Evolutionary conservation across 306 rosid species (phyloP).

Genomic region (Cicer pinnatifidum): DNA sequence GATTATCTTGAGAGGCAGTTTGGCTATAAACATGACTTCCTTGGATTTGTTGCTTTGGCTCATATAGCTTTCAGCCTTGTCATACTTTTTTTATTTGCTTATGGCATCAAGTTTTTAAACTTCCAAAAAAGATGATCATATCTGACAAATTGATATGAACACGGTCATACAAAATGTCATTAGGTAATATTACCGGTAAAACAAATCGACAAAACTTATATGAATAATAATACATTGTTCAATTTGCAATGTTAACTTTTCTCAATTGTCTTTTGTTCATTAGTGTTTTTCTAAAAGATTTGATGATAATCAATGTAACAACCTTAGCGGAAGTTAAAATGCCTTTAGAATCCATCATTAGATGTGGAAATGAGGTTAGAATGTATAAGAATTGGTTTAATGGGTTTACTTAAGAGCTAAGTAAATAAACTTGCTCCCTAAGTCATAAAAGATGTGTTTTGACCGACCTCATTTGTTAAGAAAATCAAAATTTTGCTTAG

Average conservation of each 20-base stretch:
- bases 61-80: constrained; percentile 67
- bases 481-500: too few relatives aligned
- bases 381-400: too few relatives aligned
- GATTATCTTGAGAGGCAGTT: constrained; percentile 37
- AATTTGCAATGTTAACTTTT: neutral
- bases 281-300: neutral
- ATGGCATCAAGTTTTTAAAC: constrained; percentile 69
- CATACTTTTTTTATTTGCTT: constrained; percentile 70
- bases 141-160: neutral
- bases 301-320: neutral
- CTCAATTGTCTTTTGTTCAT: neutral
- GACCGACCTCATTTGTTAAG: too few relatives aligned
- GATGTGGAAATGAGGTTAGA: too few relatives aligned
- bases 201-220: neutral
- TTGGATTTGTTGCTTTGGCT: constrained; percentile 52
- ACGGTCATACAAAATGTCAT: neutral
- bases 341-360: too few relatives aligned
- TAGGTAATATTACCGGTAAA: neutral
- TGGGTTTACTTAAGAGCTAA: too few relatives aligned
- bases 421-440: too few relatives aligned
- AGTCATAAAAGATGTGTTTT: too few relatives aligned
- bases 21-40: constrained; percentile 62
- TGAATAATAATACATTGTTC: constrained; percentile 5
- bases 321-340: too few relatives aligned
- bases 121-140: constrained; percentile 65